These are phyloP conservation scores for Lactuca saligna DNA, from an alignment of 129 eudicot genomes.

Conservation along the genomic window DNA sequence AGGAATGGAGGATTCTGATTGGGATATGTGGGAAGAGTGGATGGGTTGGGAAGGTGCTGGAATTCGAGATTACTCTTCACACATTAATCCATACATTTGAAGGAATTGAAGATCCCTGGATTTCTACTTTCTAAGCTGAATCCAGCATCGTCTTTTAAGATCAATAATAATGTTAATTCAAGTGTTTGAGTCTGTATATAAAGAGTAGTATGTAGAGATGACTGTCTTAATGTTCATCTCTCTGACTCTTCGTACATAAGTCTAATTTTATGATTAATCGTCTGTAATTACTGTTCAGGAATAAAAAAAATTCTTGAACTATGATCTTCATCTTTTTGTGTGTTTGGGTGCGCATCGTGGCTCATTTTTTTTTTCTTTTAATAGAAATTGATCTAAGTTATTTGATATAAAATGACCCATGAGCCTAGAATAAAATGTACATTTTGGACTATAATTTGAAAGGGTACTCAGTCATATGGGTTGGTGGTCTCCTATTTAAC, in stretches of 20 bases:
- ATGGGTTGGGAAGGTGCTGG: conserved; percentile 99
- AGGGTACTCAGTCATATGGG: too few relatives aligned
- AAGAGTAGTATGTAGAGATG: conserved; percentile 15
- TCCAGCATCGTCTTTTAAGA: not conserved
- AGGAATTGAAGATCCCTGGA: conserved; percentile 10
- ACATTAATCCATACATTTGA: conserved; percentile 74
- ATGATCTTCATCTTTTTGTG: not conserved
- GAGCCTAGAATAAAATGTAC: too few relatives aligned
- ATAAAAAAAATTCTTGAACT: conserved; percentile 8
- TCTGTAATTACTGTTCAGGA: conserved; percentile 22
- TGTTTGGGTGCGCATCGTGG: not conserved
- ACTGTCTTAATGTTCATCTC: conserved; percentile 26
- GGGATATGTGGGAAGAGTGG: conserved; percentile 87
- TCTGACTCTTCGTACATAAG: conserved; percentile 14
- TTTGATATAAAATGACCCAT: too few relatives aligned
- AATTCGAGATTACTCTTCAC: conserved; percentile 70
- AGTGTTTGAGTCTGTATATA: conserved; percentile 21
- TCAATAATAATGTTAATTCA: conserved; percentile 5
- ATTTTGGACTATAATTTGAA: too few relatives aligned
- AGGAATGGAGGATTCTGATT: conserved; percentile 66
- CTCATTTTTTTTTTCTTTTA: not conserved
- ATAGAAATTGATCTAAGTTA: too few relatives aligned
- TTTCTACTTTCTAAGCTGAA: not conserved
- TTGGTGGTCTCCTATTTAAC: too few relatives aligned
- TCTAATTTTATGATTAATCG: conserved; percentile 22